These are phyloP conservation scores for Penicillium paxilli DNA, from an alignment of 495 filamentous ascomycete species.

Conservation along the genomic window DNA sequence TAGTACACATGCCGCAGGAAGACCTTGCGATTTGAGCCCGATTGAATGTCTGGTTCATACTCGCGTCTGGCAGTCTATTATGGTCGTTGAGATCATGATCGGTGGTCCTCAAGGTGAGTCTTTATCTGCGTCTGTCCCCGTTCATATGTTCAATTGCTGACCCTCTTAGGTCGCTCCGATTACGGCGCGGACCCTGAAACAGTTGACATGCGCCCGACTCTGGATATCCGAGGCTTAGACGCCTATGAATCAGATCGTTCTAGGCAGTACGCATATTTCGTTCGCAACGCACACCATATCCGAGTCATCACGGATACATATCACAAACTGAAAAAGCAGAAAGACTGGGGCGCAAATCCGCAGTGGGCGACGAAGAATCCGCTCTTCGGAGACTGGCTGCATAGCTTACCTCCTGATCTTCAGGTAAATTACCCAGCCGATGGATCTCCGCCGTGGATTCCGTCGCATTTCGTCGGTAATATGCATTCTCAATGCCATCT, in stretches of 20 bases:
- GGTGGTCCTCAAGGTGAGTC: conserved; percentile 85
- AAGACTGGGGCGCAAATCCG: conserved; percentile 88
- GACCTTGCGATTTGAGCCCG: conserved; percentile 63
- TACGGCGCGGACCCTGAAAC: conserved; percentile 72
- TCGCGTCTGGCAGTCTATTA: conserved; percentile 87
- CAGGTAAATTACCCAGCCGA: conserved; percentile 76
- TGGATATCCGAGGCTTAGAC: conserved; percentile 66
- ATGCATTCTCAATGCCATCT: conserved; percentile 92
- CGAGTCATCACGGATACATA: conserved; percentile 75
- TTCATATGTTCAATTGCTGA: not conserved
- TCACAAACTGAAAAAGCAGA: conserved; percentile 74
- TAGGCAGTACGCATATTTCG: conserved; percentile 79
- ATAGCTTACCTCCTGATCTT: conserved; percentile 75
- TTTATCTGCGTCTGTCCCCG: not conserved
- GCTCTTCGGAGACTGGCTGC: conserved; percentile 70
- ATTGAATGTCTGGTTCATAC: conserved; percentile 82
- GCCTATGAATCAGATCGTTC: conserved; percentile 75
- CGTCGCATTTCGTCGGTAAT: conserved; percentile 88
- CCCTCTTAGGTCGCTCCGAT: conserved; percentile 70
- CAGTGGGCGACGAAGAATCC: conserved; percentile 78
- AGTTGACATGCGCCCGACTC: conserved; percentile 72
- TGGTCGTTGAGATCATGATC: conserved; percentile 89
- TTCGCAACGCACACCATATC: conserved; percentile 74
- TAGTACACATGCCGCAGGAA: conserved; percentile 69
- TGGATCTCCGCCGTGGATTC: conserved; percentile 79